These are phyloP conservation scores for Schoenoplectus triqueter DNA, from an alignment of 202 grass and related monocot genomes.

Conservation along the genomic window DNA sequence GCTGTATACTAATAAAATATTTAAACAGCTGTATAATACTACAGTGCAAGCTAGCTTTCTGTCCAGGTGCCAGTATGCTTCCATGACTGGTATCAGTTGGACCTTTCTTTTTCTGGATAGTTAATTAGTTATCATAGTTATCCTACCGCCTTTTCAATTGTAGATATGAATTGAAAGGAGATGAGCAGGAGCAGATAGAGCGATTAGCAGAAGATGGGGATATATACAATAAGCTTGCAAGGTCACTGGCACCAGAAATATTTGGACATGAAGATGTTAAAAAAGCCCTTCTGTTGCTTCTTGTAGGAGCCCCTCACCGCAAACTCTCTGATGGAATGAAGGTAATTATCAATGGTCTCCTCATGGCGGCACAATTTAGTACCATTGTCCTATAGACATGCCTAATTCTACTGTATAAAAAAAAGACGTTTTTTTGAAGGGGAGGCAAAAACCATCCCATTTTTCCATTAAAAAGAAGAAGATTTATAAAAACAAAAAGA, in stretches of 20 bases:
- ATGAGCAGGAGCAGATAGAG: slow-evolving; percentile 94
- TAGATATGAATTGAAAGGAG: slow-evolving; percentile 98
- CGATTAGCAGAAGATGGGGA: slow-evolving; percentile 91
- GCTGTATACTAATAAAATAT: not conserved
- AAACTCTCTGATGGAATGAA: slow-evolving; percentile 98
- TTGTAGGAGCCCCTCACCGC: slow-evolving; percentile 91
- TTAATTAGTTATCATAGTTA: slow-evolving; percentile 2
- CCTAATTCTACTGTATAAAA: not conserved
- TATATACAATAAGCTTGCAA: slow-evolving; percentile 91
- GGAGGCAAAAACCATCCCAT: too few species aligned
- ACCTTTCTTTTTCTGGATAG: not conserved
- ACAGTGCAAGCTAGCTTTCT: not conserved
- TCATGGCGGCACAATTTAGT: not conserved
- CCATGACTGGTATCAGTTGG: not conserved
- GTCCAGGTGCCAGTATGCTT: not conserved
- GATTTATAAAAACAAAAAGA: too few species aligned
- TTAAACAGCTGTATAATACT: not conserved
- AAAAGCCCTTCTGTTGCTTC: slow-evolving; percentile 89
- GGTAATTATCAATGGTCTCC: slow-evolving; percentile 49
- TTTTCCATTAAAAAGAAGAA: too few species aligned
- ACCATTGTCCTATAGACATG: not conserved
- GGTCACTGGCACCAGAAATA: slow-evolving; percentile 96
- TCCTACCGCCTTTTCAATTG: slow-evolving; percentile 4
- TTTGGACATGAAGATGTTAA: slow-evolving; percentile 99
- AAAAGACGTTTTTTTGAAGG: not conserved